Evolutionary conservation across 768 basidiomycete genomes (phyloP).

Genomic region (Panaeolus papilionaceus): DNA sequence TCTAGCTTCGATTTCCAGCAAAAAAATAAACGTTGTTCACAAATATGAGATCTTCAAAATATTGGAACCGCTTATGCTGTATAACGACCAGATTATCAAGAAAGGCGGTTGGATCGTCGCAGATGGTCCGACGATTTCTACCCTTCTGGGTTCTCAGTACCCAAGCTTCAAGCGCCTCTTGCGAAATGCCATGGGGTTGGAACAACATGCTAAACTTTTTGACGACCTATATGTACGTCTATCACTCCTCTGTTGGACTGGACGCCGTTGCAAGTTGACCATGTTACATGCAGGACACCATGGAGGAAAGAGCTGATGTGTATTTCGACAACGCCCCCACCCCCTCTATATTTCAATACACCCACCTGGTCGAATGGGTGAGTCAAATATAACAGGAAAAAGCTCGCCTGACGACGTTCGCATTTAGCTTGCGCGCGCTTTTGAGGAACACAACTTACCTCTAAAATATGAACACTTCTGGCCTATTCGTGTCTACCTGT

Average conservation of each 20-base stretch:
- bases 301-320: constrained; percentile 11
- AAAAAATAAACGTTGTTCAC: constrained; percentile 9
- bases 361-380: neutral
- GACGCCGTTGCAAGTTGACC: neutral
- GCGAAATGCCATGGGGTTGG: constrained; percentile 21
- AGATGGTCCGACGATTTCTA: neutral
- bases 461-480: constrained; percentile 29
- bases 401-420: neutral
- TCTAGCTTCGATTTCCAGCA: constrained; percentile 18
- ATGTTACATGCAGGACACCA: constrained; percentile 12
- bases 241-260: neutral
- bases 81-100: no score
- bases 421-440: constrained; percentile 13
- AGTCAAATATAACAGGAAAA: neutral
- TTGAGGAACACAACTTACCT: constrained; percentile 3
- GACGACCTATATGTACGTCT: constrained; percentile 20
- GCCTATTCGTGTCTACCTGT: constrained; percentile 32
- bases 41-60: constrained; percentile 18
- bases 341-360: constrained; percentile 8
- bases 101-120: neutral
- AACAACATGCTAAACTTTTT: constrained; percentile 20
- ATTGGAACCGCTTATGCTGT: neutral
- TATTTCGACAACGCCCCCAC: constrained; percentile 16
- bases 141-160: neutral
- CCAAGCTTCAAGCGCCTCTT: constrained; percentile 15